Conservation (phyloP, 2,329 filamentous ascomycete species). For the Fusarium neocosmosporiellum region DNA sequence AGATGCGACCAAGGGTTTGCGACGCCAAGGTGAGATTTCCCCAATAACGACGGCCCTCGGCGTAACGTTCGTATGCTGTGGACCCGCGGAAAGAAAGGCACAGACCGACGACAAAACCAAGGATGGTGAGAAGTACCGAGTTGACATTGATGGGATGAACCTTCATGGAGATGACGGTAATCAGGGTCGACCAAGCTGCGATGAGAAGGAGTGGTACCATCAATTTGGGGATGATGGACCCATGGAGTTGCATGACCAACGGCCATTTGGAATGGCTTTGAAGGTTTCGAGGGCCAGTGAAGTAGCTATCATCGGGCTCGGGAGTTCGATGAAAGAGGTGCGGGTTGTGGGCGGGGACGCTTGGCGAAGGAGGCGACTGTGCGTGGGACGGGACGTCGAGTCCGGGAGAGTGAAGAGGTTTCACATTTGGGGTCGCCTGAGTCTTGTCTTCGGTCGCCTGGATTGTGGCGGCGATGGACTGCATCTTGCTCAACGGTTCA, state of each 20-base stretch:
- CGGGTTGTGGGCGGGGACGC: conserved; percentile 26
- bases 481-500: background rate
- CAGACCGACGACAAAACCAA: conserved; percentile 84
- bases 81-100: conserved; percentile 80
- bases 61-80: conserved; percentile 80
- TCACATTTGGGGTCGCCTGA: background rate
- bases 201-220: conserved; percentile 75
- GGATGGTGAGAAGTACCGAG: conserved; percentile 72
- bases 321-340: conserved; percentile 44
- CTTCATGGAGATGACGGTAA: conserved; percentile 67
- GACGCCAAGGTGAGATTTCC: conserved; percentile 68
- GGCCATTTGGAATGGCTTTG: conserved; percentile 81
- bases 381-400: background rate
- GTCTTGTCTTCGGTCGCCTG: background rate
- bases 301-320: conserved; percentile 66
- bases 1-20: conserved; percentile 77
- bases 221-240: conserved; percentile 79
- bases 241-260: conserved; percentile 78
- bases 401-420: background rate
- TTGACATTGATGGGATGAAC: conserved; percentile 54
- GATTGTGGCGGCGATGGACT: background rate
- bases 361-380: conserved; percentile 37
- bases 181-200: conserved; percentile 71
- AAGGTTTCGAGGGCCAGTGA: conserved; percentile 74
- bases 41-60: conserved; percentile 73